Conservation (phyloP, 1,284 basidiomycete species). For the Butyriboletus regius region DNA sequence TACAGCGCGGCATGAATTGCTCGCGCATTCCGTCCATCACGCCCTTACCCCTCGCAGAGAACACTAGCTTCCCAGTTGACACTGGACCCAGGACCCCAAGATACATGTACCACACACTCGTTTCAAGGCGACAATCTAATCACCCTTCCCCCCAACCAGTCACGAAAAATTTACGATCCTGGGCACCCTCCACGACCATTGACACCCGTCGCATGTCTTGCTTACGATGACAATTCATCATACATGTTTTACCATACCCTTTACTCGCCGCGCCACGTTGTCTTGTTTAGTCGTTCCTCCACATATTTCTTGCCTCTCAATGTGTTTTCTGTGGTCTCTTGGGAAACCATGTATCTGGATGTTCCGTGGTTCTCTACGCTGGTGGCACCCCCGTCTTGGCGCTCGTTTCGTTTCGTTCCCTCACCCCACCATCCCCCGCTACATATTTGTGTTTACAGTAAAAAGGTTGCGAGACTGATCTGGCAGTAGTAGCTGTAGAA, state of each 20-base stretch:
- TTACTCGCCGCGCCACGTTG: constrained; percentile 25
- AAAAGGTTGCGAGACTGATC: constrained; percentile 25
- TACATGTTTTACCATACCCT: constrained; percentile 29
- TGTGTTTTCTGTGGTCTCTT: constrained; percentile 23
- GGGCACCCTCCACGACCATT: constrained; percentile 8
- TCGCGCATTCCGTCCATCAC: constrained; percentile 1
- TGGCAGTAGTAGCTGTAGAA: constrained; percentile 28
- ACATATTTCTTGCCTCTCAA: constrained; percentile 20
- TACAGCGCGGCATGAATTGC: constrained; percentile 69
- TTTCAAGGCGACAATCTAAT: constrained; percentile 30
- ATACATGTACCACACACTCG: constrained; percentile 16
- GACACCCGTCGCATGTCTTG: constrained; percentile 23
- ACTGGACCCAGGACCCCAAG: constrained; percentile 9
- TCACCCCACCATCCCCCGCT: constrained; percentile 4
- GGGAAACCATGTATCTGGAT: constrained; percentile 18
- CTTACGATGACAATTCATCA: constrained; percentile 27
- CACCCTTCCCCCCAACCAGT: constrained; percentile 9
- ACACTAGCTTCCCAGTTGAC: constrained; percentile 6
- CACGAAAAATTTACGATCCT: constrained; percentile 23
- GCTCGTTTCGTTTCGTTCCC: constrained; percentile 13
- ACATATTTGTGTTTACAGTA: constrained; percentile 24
- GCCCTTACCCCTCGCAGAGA: constrained; percentile 10
- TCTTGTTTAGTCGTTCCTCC: constrained; percentile 29
- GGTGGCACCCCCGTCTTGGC: constrained; percentile 11
- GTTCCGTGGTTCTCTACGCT: constrained; percentile 15